A percentile compares a stretch with the other conserved stretches of the same genome.
phyloP scores from a whole-genome alignment of 2,329 filamentous ascomycete genomes.

The Colletotrichum trifolii region DNA sequence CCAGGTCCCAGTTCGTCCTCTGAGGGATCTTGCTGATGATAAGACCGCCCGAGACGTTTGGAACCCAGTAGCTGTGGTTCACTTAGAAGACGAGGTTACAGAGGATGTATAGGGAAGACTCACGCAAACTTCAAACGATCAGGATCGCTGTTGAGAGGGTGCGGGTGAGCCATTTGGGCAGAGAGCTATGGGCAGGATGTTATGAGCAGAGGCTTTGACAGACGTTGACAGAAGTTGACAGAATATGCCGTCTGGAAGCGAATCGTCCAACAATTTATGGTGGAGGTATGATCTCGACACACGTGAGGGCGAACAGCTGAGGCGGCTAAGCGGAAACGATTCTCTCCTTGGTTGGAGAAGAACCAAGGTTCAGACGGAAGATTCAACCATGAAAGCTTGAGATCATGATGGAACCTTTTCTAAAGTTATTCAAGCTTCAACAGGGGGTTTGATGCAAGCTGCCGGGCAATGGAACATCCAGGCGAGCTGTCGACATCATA shows the following conservation, averaged over 20 bases:
- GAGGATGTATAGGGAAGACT: background rate
- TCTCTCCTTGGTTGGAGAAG: too few species aligned
- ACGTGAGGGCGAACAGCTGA: too few species aligned
- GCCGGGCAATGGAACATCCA: background rate
- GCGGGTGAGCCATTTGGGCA: constrained; percentile 21
- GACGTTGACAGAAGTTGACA: too few species aligned
- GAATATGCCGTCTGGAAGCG: too few species aligned
- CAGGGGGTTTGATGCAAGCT: background rate
- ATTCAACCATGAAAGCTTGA: too few species aligned
- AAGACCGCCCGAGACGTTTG: constrained; percentile 63
- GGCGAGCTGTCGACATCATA: background rate
- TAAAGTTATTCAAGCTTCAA: background rate
- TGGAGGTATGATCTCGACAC: too few species aligned
- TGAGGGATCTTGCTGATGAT: constrained; percentile 64
- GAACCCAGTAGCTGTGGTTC: constrained; percentile 59
- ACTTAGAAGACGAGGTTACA: constrained; percentile 11
- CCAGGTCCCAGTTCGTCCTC: constrained; percentile 59
- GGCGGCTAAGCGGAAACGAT: too few species aligned
- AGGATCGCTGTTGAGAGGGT: constrained; percentile 28
- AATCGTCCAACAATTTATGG: too few species aligned
- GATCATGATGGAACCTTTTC: too few species aligned
- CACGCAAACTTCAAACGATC: constrained; percentile 40
- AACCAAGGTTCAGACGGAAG: too few species aligned
- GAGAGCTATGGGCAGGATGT: background rate
- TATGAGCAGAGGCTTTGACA: too few species aligned